Evolutionary conservation across 495 filamentous ascomycete genomes (phyloP), one percentile per base, ranked within the genome.

Genomic region (Aspergillus homomorphus): DNA sequence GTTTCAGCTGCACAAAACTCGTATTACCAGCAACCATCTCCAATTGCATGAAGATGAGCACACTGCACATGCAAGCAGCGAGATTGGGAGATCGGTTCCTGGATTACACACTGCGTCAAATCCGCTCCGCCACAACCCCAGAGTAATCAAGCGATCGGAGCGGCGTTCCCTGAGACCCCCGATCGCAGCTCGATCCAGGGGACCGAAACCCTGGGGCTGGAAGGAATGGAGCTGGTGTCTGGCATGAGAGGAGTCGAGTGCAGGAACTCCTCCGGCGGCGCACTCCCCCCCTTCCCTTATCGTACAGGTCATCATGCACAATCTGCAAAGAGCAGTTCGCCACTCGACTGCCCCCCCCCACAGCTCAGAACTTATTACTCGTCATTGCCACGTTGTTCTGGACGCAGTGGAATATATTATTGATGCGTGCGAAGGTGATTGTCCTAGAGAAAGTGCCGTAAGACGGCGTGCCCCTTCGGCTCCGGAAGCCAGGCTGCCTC

Each of bases 41-140:
- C 24, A 14, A 2, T 21, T 51, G 46, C 45, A 57, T 19, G 16
- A 23, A 57, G n/a, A 22, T n/a, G 51, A 43, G 18, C 19, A 18
- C 46, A 45, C 55, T 51, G 30, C 38, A 42, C 53, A 61, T 61
- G 59, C 53, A 56, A 28, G 30, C 46, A 21, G 46, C 38, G 42
- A 49, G 53, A 57, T 61, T 48, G 45, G 21, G 19, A 48, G 46
- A 53, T 61, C 48, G 42, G 59, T 56, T 56, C 59, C 59, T 61
- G 53, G 58, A 46, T 46, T 48, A 0, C 16, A 7, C 18, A 6
- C 42, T 30, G 14, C 28, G 7, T 38, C 42, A 53, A 41, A 12
- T 38, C 28, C 30, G 22, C 51, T 28, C 28, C 18, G 30, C 30
- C 53, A 5, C 21, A 23, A 28, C 23, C 21, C 14, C n/a, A n/a